Evolutionary conservation across 768 basidiomycete species (phyloP), one percentile per base, ranked within the genome.

Genomic region (Pilatotrama ljubarskyi): DNA sequence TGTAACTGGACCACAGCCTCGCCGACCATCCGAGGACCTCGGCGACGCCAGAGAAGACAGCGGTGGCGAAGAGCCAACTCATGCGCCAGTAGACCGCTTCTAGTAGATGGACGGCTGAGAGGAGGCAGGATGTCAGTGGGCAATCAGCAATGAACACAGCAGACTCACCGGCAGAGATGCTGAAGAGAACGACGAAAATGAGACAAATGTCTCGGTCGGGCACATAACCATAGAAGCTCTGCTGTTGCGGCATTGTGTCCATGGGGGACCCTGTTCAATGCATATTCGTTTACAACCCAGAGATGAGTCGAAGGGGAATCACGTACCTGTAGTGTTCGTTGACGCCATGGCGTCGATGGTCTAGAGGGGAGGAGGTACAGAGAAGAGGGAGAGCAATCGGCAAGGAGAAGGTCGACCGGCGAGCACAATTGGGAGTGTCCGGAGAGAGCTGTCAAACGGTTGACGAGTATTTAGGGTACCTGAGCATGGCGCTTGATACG

Each of bases 21-120:
- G 66, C 77, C 17, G 61, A 53, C 78, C 76, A 78, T 0, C 78
- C 78, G 10, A 78, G 41, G 8, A 76, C 61, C 60, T 78, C 78
- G 18, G 70, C 66, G 1, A 73, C 25, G 14, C 70, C 70, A 20
- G 69, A 69, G 10, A 73, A 57, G 14, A 72, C 62, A 3, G 69
- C 70, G 1, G 76, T 78, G 9, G 71, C 70, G 41, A 73, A 46
- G 37, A 77, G 63, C 70, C 72, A 77, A 69, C 74, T 76, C 15
- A 72, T 48, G 6, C 72, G 68, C 55, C 61, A 73, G 41, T 62
- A 64, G 2, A 70, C 37, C 0, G 76, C 71, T 55, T 78, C 70
- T 24, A 15, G 59, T 14, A 72, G 24, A 40, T 73, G 72, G 4
- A 72, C 17, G n/a, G 64, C 71, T 73, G 49, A 0, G 52, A 42